Percentiles rank a stretch among this genome's conserved stretches.
These are phyloP conservation scores for Triticum timopheevii DNA, from an alignment of 176 grass and related monocot genomes.

Conservation along the genomic window DNA sequence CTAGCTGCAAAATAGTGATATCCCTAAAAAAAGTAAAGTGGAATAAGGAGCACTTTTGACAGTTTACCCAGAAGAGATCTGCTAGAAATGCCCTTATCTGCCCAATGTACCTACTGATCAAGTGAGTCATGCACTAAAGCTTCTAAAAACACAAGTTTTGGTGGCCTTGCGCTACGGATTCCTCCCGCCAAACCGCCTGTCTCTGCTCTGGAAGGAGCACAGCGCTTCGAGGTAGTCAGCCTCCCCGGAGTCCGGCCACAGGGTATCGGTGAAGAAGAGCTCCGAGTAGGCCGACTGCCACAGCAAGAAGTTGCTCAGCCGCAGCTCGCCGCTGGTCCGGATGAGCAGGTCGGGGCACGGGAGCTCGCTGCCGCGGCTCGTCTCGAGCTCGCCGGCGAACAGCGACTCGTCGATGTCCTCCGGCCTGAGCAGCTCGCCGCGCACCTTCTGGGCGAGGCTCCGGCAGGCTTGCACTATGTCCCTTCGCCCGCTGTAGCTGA, in stretches of 20 bases:
- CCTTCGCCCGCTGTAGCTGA: conserved; percentile 65
- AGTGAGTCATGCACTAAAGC: too few relatives aligned
- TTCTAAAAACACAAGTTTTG: neutral
- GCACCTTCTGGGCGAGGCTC: conserved; percentile 53
- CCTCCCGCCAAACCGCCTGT: conserved; percentile 59
- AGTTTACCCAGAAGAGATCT: too few relatives aligned
- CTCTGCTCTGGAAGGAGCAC: conserved; percentile 53
- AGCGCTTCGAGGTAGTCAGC: conserved; percentile 56
- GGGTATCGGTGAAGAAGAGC: conserved; percentile 73
- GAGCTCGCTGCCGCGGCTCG: conserved; percentile 24
- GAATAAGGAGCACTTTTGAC: too few relatives aligned
- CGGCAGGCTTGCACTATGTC: conserved; percentile 63
- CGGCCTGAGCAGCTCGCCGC: conserved; percentile 30
- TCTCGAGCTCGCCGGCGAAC: conserved; percentile 57
- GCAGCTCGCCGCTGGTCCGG: conserved; percentile 66
- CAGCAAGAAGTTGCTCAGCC: conserved; percentile 90
- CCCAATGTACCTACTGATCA: too few relatives aligned
- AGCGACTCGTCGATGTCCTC: conserved; percentile 68
- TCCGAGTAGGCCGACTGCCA: conserved; percentile 82
- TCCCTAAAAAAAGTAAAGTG: too few relatives aligned
- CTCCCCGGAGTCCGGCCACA: conserved; percentile 74
- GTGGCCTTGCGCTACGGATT: conserved; percentile 10
- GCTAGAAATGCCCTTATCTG: too few relatives aligned
- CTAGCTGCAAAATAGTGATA: too few relatives aligned
- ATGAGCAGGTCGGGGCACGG: conserved; percentile 72